A percentile compares a stretch with the other conserved stretches of the same genome.
Evolutionary conservation across 2,329 filamentous ascomycete species (phyloP).

Genomic region (Fusarium nisikadoi): DNA sequence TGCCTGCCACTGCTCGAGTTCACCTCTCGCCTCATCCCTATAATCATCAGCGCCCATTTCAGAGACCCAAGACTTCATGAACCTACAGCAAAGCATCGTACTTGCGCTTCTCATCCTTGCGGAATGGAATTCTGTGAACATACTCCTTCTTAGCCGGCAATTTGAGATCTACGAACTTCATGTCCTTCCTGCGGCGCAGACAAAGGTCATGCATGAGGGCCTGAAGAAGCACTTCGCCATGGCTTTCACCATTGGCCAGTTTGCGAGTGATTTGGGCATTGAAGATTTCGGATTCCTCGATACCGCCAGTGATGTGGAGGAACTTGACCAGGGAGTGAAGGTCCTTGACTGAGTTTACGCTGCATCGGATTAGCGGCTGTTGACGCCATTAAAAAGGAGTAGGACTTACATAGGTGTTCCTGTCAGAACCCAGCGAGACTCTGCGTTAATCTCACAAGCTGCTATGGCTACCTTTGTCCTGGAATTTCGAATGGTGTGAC

Average conservation of each 20-base stretch:
- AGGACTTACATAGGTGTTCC: constrained; percentile 79
- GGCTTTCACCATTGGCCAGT: constrained; percentile 65
- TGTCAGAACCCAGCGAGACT: constrained; percentile 81
- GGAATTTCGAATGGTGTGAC: constrained; percentile 83
- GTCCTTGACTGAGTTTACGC: constrained; percentile 82
- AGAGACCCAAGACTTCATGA: rapidly evolving
- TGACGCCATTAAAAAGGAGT: background rate
- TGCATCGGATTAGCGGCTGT: constrained; percentile 47
- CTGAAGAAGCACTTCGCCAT: constrained; percentile 74
- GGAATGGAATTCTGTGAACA: constrained; percentile 78
- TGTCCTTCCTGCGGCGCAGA: constrained; percentile 84
- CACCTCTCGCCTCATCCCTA: constrained; percentile 78
- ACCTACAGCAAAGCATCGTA: constrained; percentile 78
- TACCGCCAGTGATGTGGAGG: constrained; percentile 77
- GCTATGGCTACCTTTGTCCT: constrained; percentile 77
- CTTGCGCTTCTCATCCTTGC: constrained; percentile 77
- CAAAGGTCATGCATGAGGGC: constrained; percentile 83
- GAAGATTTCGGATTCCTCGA: constrained; percentile 79
- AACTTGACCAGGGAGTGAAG: constrained; percentile 84
- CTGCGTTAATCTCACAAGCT: constrained; percentile 72
- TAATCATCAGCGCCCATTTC: background rate
- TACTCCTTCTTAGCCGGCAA: constrained; percentile 82
- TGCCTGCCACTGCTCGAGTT: constrained; percentile 69
- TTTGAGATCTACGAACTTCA: constrained; percentile 85
- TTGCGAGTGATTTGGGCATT: constrained; percentile 71